Conservation (phyloP, 331 rosid genomes). For the Arachis monticola region DNA sequence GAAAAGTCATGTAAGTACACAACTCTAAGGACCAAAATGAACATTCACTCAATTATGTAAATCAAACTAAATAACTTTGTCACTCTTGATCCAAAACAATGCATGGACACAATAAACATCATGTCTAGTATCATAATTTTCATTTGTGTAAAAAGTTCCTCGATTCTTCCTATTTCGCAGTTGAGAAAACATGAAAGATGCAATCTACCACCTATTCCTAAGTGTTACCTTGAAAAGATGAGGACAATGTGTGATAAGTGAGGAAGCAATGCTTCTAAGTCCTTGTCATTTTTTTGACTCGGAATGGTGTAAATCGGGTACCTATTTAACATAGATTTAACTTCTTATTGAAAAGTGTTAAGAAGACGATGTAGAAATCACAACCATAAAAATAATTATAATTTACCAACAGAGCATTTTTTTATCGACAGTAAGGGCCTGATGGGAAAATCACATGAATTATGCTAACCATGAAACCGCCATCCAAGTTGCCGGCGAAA, state of each 20-base stretch:
- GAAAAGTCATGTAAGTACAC: no score
- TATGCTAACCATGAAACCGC: slow-evolving; percentile 78
- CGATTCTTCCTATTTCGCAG: not conserved
- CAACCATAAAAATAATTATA: not conserved
- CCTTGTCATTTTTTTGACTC: slow-evolving; percentile 57
- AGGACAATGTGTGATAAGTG: slow-evolving; percentile 78
- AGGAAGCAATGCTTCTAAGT: slow-evolving; percentile 74
- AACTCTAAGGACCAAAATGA: no score
- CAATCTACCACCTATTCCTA: not conserved
- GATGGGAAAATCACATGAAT: slow-evolving; percentile 2
- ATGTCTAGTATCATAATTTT: not conserved
- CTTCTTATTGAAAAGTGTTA: not conserved
- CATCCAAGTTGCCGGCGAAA: slow-evolving; percentile 95
- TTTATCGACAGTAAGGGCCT: not conserved
- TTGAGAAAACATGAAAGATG: slow-evolving; percentile 5
- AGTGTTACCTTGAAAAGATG: slow-evolving; percentile 76
- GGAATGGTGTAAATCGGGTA: slow-evolving; percentile 84
- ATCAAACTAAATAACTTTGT: no score
- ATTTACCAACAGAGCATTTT: slow-evolving; percentile 13
- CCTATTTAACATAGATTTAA: slow-evolving; percentile 45
- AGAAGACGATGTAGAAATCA: no score
- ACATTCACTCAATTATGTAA: no score
- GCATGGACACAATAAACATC: not conserved
- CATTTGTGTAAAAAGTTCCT: not conserved
- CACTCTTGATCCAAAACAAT: no score